Percentiles rank a stretch among this genome's conserved stretches.
phyloP scores from a whole-genome alignment of 2,329 filamentous ascomycete genomes.

The Aspergillus sp. region DNA sequence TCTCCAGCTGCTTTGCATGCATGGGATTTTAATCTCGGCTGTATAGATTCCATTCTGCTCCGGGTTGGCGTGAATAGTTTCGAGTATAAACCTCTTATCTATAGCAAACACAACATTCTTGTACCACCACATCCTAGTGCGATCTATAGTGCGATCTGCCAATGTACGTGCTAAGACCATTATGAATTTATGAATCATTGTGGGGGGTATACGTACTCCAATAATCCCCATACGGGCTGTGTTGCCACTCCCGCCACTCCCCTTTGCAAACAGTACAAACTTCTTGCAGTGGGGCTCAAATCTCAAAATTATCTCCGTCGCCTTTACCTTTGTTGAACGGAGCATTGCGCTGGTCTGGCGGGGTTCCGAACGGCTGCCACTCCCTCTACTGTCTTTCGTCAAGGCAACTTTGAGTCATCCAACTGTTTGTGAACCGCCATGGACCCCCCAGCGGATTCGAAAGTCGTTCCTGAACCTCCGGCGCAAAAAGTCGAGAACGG shows the following conservation, averaged over 20 bases:
- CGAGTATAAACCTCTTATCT: background rate
- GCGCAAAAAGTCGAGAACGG: slow-evolving; percentile 29
- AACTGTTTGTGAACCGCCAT: background rate
- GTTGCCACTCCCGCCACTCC: background rate
- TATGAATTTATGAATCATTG: background rate
- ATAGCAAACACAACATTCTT: background rate
- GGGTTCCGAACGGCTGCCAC: background rate
- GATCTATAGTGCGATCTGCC: background rate
- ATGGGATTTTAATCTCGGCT: background rate
- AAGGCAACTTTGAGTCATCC: background rate
- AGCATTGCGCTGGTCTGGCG: background rate
- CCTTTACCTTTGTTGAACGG: background rate
- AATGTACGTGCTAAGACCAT: background rate
- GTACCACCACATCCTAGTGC: background rate
- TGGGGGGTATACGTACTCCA: background rate
- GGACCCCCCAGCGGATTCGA: slow-evolving; percentile 12
- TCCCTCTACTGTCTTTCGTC: background rate
- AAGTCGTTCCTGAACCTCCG: slow-evolving; percentile 23
- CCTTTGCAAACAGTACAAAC: slow-evolving; percentile 6
- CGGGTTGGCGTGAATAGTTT: background rate
- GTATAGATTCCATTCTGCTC: background rate
- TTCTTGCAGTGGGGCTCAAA: background rate
- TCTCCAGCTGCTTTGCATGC: background rate
- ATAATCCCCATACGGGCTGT: background rate
- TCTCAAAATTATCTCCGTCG: slow-evolving; percentile 31